Evolutionary conservation across 768 basidiomycete species (phyloP), one percentile per base, ranked within the genome.

Genomic region (Agrocybe praecox): DNA sequence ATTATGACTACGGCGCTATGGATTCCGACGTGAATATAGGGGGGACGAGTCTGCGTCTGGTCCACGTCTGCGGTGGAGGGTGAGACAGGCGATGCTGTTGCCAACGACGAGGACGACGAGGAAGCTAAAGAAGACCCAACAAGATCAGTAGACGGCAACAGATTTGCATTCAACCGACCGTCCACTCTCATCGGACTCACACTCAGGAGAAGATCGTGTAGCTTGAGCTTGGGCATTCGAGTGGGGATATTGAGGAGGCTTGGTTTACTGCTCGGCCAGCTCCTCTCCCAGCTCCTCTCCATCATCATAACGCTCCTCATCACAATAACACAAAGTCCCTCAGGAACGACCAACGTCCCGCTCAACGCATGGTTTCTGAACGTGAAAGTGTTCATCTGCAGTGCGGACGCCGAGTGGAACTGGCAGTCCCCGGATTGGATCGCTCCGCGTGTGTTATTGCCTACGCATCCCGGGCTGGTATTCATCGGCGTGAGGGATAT

Each of bases 351-450:
- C 9, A 53, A 40, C 0, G 74, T 85, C 17, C 81, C 81, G 4
- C 76, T 90, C 6, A 84, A 83, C n/a, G 75, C 76, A 17, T 88
- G 85, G 84, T 89, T 87, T 60, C 89, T 89, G 0, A 84, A 86
- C 60, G 74, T 91, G 34, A 73, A 72, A 32, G 80, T 89, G 63
- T 87, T 91, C 67, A 86, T 91, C 48, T 90, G 88, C 65, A 82
- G 80, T 43, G 89, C 89, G 1, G 88, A 90, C 57, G 89, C 88
- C 0, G 88, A 88, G 63, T 91, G 89, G 89, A 87, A 90, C 59
- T 90, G 89, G 89, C 79, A 84, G 62, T 78, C 75, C 50, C 89
- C 89, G 0, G 88, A 91, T 65, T 90, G 89, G 89, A 90, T 90
- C 63, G 87, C 89, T 14, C 88, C 89, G 2, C 89, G 90, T 53